Conservation (phyloP, 2,329 filamentous ascomycete species). For the Fusarium denticulatum region DNA sequence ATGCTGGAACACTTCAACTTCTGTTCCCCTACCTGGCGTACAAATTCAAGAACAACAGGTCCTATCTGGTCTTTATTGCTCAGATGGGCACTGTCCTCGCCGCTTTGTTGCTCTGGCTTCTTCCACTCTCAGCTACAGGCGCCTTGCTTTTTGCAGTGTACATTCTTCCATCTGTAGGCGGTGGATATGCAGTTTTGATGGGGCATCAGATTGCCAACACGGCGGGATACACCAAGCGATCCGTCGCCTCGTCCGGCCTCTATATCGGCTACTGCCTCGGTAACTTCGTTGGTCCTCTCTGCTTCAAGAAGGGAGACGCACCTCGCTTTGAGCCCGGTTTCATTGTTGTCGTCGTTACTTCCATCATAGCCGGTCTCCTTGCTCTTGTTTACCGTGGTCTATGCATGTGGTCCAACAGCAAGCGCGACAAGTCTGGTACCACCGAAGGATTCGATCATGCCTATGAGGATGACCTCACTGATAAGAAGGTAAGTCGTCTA, state of each 20-base stretch:
- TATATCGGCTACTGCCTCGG: constrained; percentile 63
- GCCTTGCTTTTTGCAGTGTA: constrained; percentile 59
- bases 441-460: constrained; percentile 62
- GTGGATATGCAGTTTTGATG: constrained; percentile 59
- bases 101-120: constrained; percentile 29
- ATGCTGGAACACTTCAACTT: constrained; percentile 50
- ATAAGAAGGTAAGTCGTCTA: constrained; percentile 46
- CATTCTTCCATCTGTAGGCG: constrained; percentile 57
- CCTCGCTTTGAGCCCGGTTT: constrained; percentile 54
- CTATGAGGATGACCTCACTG: constrained; percentile 62
- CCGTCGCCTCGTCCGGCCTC: constrained; percentile 58
- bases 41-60: constrained; percentile 47
- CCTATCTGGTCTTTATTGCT: constrained; percentile 53
- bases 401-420: constrained; percentile 56
- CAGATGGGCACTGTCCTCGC: constrained; percentile 53
- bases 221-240: constrained; percentile 62
- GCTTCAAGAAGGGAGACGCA: constrained; percentile 53
- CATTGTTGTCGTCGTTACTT: constrained; percentile 50
- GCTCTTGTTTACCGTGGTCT: constrained; percentile 56
- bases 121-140: constrained; percentile 42
- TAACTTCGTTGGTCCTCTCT: constrained; percentile 57
- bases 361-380: constrained; percentile 45
- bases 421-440: constrained; percentile 53
- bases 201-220: constrained; percentile 57
- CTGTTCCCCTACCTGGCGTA: constrained; percentile 53